phyloP scores from a whole-genome alignment of 2,329 filamentous ascomycete species.

The Xylariales sp. region DNA sequence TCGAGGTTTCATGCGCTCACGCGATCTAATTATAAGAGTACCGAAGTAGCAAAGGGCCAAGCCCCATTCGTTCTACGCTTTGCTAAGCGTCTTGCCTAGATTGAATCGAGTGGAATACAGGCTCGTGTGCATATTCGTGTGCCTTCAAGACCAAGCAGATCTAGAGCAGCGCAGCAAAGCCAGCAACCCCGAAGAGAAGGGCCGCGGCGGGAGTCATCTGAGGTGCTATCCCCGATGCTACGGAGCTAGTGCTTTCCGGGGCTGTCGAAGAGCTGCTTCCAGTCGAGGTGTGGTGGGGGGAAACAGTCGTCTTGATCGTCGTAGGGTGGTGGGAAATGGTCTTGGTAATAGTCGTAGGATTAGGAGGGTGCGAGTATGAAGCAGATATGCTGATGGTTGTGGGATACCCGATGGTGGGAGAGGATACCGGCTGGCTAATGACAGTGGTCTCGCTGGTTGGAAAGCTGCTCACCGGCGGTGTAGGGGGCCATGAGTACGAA shows the following conservation, averaged over 20 bases:
- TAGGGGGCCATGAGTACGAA: no score
- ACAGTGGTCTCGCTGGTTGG: conserved; percentile 2
- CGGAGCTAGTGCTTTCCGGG: conserved; percentile 14
- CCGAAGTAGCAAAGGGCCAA: neutral
- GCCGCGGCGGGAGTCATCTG: conserved; percentile 39
- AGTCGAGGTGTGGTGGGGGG: neutral
- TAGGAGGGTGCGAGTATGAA: conserved; percentile 6
- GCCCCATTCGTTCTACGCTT: neutral
- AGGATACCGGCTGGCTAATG: neutral
- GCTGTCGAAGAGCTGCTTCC: conserved; percentile 4
- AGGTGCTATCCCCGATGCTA: conserved; percentile 36
- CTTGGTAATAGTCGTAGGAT: conserved; percentile 16
- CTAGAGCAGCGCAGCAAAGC: conserved; percentile 46
- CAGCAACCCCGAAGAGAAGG: conserved; percentile 46
- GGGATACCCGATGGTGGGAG: neutral
- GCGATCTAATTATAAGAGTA: neutral
- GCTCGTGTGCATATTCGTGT: neutral
- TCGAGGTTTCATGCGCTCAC: neutral
- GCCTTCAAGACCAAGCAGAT: conserved; percentile 20
- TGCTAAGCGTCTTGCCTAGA: neutral
- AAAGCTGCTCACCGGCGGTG: no score
- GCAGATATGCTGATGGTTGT: conserved; percentile 5
- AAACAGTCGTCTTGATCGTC: no score
- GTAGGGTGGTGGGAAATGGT: conserved; percentile 9
- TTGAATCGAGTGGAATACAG: neutral